phyloP scores from a whole-genome alignment of 2,329 filamentous ascomycete species.

The Fusarium sp. region DNA sequence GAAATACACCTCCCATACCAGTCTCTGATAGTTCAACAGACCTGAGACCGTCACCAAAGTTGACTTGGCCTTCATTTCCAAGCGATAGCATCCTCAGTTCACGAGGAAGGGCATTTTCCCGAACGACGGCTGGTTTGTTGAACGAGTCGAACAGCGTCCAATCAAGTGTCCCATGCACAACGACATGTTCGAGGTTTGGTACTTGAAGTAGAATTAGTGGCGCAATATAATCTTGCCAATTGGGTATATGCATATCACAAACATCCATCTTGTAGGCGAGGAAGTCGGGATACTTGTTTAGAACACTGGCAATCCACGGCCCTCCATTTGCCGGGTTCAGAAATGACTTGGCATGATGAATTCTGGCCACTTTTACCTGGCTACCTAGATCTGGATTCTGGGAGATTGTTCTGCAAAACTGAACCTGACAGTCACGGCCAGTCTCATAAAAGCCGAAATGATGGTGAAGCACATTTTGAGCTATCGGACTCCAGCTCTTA shows the following conservation, averaged over 20 bases:
- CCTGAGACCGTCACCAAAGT: rapidly evolving
- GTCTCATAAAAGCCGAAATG: constrained; percentile 6
- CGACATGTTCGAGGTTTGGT: constrained; percentile 1
- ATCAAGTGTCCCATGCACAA: background rate
- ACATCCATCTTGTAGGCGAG: background rate
- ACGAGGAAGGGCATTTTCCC: background rate
- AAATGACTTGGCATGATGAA: background rate
- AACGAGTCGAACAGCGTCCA: background rate
- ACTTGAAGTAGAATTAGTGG: constrained; percentile 4
- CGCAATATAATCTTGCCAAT: background rate
- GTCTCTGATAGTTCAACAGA: background rate
- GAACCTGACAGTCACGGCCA: background rate
- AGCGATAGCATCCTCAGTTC: background rate
- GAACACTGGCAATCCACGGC: background rate
- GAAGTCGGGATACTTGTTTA: background rate
- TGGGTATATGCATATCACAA: no score
- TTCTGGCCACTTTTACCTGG: background rate
- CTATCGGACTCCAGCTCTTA: background rate
- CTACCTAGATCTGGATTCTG: background rate
- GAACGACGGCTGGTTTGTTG: background rate
- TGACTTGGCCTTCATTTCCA: background rate
- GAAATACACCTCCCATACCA: background rate
- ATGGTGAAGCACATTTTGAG: constrained; percentile 26
- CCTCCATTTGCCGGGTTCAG: background rate
- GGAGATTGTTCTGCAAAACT: constrained; percentile 15